phyloP scores from a whole-genome alignment of 371 early-diverging fungal species.

The Apophysomyces sp. region DNA sequence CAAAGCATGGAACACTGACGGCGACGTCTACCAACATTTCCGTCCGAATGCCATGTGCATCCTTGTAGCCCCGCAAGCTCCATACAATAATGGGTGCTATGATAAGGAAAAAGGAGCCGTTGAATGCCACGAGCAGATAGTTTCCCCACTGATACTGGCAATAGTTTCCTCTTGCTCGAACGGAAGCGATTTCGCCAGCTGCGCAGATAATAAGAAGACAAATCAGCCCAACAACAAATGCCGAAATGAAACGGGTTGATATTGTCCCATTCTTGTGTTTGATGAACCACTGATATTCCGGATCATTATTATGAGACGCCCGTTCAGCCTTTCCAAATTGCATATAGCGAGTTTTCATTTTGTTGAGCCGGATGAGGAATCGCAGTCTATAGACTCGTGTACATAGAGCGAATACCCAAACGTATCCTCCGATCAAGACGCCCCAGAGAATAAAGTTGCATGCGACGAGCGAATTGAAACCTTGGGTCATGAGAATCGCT shows the following conservation, averaged over 20 bases:
- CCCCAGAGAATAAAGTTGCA: constrained; percentile 36
- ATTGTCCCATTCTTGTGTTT: constrained; percentile 10
- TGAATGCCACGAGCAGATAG: constrained; percentile 6
- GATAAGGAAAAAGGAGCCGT: constrained; percentile 21
- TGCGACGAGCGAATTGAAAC: constrained; percentile 2
- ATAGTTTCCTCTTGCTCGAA: neutral
- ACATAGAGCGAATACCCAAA: constrained; percentile 35
- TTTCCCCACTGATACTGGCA: constrained; percentile 23
- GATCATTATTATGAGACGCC: constrained; percentile 6
- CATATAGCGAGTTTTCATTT: constrained; percentile 21
- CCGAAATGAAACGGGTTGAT: constrained; percentile 1
- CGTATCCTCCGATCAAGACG: constrained; percentile 26
- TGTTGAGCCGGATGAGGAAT: constrained; percentile 26
- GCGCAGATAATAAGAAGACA: constrained; percentile 15
- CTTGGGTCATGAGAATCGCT: constrained; percentile 16
- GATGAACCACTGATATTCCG: constrained; percentile 28
- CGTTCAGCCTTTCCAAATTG: constrained; percentile 9
- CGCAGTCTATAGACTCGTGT: constrained; percentile 29
- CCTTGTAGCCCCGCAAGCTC: constrained; percentile 17
- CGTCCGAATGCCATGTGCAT: constrained; percentile 39
- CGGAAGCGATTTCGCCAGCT: constrained; percentile 9
- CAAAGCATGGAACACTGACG: constrained; percentile 24
- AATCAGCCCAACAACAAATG: constrained; percentile 11
- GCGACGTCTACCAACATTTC: constrained; percentile 27
- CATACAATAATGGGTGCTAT: constrained; percentile 26